Base-by-base conservation (phyloP, 2,329 filamentous ascomycete species). In the Orbilia oligospora region DNA sequence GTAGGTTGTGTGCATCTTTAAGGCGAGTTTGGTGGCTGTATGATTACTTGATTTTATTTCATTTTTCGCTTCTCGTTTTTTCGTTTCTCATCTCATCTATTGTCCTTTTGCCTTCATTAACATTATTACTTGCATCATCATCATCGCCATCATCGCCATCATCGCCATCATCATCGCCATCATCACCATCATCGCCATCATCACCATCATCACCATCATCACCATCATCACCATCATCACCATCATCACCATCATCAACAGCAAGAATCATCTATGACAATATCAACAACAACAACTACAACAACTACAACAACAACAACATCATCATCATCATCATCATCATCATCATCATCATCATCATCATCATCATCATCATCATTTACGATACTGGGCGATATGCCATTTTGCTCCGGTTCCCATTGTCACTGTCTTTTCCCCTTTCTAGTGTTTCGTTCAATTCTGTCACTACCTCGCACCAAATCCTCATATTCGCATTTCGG, bases 341-440 rank as follows among this genome's bases (percentile, higher is more conserved):
- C 27, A 30, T 3, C 27, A 30, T 3, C 27, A 30, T 3, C 27
- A 3, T 30, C n/a, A n/a, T n/a, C n/a, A n/a, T n/a, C n/a, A n/a
- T n/a, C n/a, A n/a, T n/a, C n/a, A n/a, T 71, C 16, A 20, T 24
- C 46, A 56, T 30, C 18, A 20, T 51, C 49, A 56, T 36, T 36
- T 14, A 77, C 79, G 78, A 71, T 49, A 69, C 55, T 14, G 44
- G 55, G 51, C 66, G 63, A 63, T 46, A 30, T 64, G 36, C 73
- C 30, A n/a, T 55, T 41, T 61, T 66, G 22, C 46, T 63, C 53
- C 41, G 33, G 48, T 80, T 80, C 73, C 69, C 63, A 81, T 80
- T 76, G 81, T 82, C 82, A 81, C 82, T 79, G 80, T 82, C 80
- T 61, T 55, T 69, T 67, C 51, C 66, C 27, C 33, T 38, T 70